Evolutionary conservation across 2,329 filamentous ascomycete genomes (phyloP), one percentile per base, ranked within the genome.

Genomic region (Aureobasidium lini): DNA sequence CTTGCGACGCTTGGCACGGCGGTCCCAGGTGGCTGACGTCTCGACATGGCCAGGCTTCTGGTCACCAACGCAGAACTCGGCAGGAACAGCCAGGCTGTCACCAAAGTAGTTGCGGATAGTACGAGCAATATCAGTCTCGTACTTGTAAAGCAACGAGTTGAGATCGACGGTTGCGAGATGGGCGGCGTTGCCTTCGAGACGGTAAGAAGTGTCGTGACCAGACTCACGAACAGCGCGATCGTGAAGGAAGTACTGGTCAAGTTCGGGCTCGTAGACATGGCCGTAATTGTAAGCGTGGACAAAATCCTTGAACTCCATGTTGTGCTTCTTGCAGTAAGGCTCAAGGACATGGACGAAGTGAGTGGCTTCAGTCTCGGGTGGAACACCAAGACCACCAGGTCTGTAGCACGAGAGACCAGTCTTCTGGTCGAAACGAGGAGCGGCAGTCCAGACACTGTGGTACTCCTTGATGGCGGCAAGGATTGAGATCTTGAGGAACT

Each of bases 401-500:
- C 89, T 83, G 73, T 96, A 96, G 65, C 90, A 81, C 7, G 91
- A 94, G 23, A 96, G 79, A 4, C 90, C 90, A 23, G 88, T 90
- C 46, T 82, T 81, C 0, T 83, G 83, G 65, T 96, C 92, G 48
- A 88, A 80, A 39, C 92, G 86, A 57, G 92, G 92, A 65, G 66
- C 65, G 8, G 71, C 71, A 73, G 85, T 89, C 92, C 92, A 96
- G 2, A 96, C 89, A 61, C 83, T 89, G 73, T 95, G 85, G 71
- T 96, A 96, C 72, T 96, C 92, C 75, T 97, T 99, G 78, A 97
- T 96, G 10, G 93, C 94, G 6, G 94, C 93, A 40, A 96, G 80
- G 32, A 91, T 89, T 6, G 91, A 84, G 15, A 82, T 82, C 34
- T 84, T 83, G 63, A 99, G 79, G 72, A 97, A 96, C 0, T 96